These are phyloP conservation scores for Pleurotus djamor DNA, from an alignment of 768 basidiomycete species.

Conservation along the genomic window DNA sequence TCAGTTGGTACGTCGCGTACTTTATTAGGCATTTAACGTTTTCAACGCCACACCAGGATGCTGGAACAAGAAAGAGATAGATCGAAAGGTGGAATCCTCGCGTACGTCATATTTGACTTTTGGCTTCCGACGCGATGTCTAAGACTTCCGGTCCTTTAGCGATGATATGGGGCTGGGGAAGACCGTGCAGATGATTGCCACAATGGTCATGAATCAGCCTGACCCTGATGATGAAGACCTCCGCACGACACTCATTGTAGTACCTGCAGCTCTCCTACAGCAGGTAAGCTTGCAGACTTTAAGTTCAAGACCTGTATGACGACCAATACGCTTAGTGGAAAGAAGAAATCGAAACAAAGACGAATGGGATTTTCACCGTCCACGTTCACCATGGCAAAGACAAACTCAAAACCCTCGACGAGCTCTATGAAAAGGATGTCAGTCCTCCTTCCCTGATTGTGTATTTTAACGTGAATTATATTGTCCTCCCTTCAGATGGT, in stretches of 20 bases:
- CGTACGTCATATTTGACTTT: constrained; percentile 24
- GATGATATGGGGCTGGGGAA: constrained; percentile 78
- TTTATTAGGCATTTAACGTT: too few species aligned
- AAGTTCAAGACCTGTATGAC: not conserved
- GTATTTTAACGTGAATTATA: too few species aligned
- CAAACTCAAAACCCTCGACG: constrained; percentile 46
- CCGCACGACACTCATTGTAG: constrained; percentile 69
- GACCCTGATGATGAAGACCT: constrained; percentile 32
- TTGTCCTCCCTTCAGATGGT: constrained; percentile 43
- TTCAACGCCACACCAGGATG: constrained; percentile 47
- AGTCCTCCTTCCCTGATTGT: too few species aligned
- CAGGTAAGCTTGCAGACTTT: constrained; percentile 44
- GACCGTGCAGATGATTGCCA: constrained; percentile 80
- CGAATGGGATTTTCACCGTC: constrained; percentile 57
- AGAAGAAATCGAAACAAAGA: constrained; percentile 69
- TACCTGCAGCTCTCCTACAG: constrained; percentile 70
- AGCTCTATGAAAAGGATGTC: constrained; percentile 46
- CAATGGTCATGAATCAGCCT: constrained; percentile 68
- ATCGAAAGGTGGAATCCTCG: constrained; percentile 64
- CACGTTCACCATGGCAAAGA: constrained; percentile 74
- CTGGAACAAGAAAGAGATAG: constrained; percentile 51
- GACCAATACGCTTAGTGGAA: constrained; percentile 51
- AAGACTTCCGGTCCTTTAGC: constrained; percentile 19
- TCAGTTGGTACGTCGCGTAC: constrained; percentile 50
- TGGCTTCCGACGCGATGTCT: constrained; percentile 6